Evolutionary conservation across 2,329 filamentous ascomycete species (phyloP).

Genomic region (Diplodia corticola): DNA sequence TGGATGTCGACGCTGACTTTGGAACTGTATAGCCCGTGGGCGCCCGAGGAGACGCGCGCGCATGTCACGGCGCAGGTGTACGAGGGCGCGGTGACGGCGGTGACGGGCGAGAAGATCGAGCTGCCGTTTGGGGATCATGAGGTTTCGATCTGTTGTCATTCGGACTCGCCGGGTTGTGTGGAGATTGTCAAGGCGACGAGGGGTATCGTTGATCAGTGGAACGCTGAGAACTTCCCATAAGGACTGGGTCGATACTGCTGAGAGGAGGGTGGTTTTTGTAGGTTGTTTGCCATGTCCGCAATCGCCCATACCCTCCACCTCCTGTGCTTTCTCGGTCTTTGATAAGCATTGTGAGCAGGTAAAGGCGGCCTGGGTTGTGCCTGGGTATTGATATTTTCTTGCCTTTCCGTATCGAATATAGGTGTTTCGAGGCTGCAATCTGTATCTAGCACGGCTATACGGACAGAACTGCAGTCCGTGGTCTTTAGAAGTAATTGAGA

Average conservation of each 20-base stretch:
- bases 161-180: slow-evolving; percentile 47
- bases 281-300: no score
- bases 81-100: slow-evolving; percentile 42
- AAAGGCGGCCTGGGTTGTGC: no score
- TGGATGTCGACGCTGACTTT: neutral
- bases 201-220: slow-evolving; percentile 46
- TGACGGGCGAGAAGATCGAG: slow-evolving; percentile 45
- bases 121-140: slow-evolving; percentile 45
- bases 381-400: no score
- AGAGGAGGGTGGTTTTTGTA: no score
- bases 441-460: neutral
- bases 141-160: slow-evolving; percentile 48
- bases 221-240: slow-evolving; percentile 30
- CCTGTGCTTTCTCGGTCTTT: no score
- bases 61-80: slow-evolving; percentile 46
- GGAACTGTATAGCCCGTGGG: slow-evolving; percentile 41
- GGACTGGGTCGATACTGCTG: no score
- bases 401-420: neutral
- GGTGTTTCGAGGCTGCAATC: neutral
- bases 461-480: rapidly evolving
- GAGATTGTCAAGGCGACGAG: slow-evolving; percentile 47
- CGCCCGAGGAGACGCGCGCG: slow-evolving; percentile 42
- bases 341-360: no score
- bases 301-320: no score
- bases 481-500: rapidly evolving